A percentile compares a stretch with the other conserved stretches of the same genome.
These are phyloP conservation scores for Cocos nucifera DNA, from an alignment of 176 grass and related monocot genomes.

Conservation along the genomic window DNA sequence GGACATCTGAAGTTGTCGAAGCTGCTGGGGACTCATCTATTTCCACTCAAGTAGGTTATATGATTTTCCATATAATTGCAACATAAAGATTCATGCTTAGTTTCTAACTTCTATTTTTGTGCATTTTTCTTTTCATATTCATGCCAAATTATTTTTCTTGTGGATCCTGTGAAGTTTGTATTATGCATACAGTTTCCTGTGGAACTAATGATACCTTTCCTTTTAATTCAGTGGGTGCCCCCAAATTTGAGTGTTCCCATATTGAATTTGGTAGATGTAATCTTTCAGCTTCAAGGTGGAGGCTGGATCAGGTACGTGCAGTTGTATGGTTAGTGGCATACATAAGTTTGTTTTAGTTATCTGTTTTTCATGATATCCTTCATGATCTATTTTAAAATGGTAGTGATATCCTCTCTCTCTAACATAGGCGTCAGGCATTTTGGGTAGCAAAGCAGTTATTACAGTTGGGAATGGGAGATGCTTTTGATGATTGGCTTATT, in stretches of 20 bases:
- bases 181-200: too few relatives aligned
- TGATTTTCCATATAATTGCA: conserved; percentile 7
- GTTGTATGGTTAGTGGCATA: background rate
- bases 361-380: too few relatives aligned
- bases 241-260: conserved; percentile 91
- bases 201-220: background rate
- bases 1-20: conserved; percentile 41
- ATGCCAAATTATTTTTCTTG: too few relatives aligned
- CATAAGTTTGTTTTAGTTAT: background rate
- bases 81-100: too few relatives aligned
- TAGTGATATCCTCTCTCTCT: background rate
- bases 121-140: too few relatives aligned
- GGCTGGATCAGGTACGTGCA: conserved; percentile 86
- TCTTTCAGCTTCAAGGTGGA: conserved; percentile 95
- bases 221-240: conserved; percentile 67
- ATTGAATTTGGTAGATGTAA: conserved; percentile 91
- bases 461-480: conserved; percentile 98
- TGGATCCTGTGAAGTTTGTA: too few relatives aligned
- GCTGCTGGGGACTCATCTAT: conserved; percentile 34
- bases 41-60: conserved; percentile 52
- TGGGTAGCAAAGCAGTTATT: conserved; percentile 97
- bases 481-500: conserved; percentile 99
- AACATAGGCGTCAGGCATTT: conserved; percentile 81
- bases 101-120: too few relatives aligned
- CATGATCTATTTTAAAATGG: too few relatives aligned